Conservation (phyloP, 768 basidiomycete species). For the Lentinula lateritia region DNA sequence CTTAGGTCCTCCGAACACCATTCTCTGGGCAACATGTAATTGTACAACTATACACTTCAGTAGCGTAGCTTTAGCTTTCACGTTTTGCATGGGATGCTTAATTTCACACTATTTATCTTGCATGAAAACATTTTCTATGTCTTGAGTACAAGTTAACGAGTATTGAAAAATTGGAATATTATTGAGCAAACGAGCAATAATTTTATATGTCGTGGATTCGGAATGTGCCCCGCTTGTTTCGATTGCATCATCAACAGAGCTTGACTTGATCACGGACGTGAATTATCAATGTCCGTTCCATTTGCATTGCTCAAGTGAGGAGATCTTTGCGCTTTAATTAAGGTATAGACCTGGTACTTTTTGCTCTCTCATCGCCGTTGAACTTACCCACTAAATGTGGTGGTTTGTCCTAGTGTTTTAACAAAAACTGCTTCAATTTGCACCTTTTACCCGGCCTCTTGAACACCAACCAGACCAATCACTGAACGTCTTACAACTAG, state of each 20-base stretch:
- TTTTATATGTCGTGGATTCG: background rate
- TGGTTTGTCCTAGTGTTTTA: background rate
- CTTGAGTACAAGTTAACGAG: background rate
- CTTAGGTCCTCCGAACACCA: background rate
- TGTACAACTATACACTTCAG: background rate
- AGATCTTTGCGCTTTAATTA: background rate
- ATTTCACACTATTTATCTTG: background rate
- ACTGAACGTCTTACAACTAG: background rate
- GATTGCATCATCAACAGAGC: background rate
- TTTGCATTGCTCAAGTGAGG: background rate
- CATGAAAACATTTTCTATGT: background rate
- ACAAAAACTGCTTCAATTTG: background rate
- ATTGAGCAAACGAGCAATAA: background rate
- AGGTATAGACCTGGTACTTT: background rate
- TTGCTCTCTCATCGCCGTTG: background rate
- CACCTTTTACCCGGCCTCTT: background rate
- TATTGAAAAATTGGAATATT: background rate
- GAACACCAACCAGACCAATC: background rate
- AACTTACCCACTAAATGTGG: background rate
- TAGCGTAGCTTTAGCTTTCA: background rate
- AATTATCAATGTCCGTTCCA: background rate
- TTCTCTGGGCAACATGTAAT: background rate
- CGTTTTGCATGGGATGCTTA: constrained; percentile 1
- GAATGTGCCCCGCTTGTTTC: background rate
- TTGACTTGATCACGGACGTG: background rate